These are phyloP conservation scores for Beta lomatogona DNA, from an alignment of 179 eudicot species.

Conservation along the genomic window DNA sequence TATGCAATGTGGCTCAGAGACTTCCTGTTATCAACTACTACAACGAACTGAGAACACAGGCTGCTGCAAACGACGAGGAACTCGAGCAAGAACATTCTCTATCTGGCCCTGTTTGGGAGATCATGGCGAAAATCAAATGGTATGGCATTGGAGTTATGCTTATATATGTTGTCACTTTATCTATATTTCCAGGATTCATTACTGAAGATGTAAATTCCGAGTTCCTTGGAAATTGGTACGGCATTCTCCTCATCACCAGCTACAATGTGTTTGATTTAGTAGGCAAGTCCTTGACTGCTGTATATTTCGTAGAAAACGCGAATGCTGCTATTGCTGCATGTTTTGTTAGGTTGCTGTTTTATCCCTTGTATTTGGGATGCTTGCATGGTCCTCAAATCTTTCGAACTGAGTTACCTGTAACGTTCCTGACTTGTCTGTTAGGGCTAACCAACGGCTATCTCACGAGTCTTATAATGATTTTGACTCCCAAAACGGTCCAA, in stretches of 20 bases:
- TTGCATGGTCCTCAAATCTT: slow-evolving; percentile 66
- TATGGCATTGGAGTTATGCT: slow-evolving; percentile 44
- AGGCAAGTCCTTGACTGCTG: slow-evolving; percentile 62
- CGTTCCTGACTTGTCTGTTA: slow-evolving; percentile 62
- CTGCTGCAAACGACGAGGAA: slow-evolving; percentile 52
- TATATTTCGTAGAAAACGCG: slow-evolving; percentile 53
- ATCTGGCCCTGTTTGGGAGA: slow-evolving; percentile 46
- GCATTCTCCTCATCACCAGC: slow-evolving; percentile 56
- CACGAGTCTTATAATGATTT: slow-evolving; percentile 66
- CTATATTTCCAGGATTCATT: slow-evolving; percentile 76
- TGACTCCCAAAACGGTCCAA: slow-evolving; percentile 58
- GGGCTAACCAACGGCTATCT: slow-evolving; percentile 78
- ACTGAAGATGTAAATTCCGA: slow-evolving; percentile 74
- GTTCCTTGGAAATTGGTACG: slow-evolving; percentile 67
- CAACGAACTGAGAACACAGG: slow-evolving; percentile 53
- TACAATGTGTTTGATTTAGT: slow-evolving; percentile 76
- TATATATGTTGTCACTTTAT: slow-evolving; percentile 60
- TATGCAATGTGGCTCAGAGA: slow-evolving; percentile 58
- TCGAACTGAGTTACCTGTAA: slow-evolving; percentile 65
- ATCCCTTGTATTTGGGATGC: slow-evolving; percentile 62
- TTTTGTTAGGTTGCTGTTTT: slow-evolving; percentile 56
- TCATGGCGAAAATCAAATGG: slow-evolving; percentile 69
- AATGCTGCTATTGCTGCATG: slow-evolving; percentile 62
- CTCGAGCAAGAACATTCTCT: slow-evolving; percentile 42
- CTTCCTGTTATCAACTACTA: slow-evolving; percentile 72